These are phyloP conservation scores for Termitomyces bulborhizus DNA, from an alignment of 768 basidiomycete species.

Conservation along the genomic window DNA sequence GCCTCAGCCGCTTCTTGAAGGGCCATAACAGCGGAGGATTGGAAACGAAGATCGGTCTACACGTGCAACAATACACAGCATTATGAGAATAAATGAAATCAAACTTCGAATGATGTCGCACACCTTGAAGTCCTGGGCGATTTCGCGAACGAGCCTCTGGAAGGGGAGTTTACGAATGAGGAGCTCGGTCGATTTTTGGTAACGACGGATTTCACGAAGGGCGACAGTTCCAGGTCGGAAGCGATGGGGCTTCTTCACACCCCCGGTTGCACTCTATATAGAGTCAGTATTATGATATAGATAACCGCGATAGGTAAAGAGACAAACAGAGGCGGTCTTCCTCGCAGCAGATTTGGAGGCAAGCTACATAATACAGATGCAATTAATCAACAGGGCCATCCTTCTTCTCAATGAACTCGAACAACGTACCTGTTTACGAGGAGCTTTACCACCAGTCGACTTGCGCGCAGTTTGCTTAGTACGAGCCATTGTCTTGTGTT, in stretches of 20 bases:
- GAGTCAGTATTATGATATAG: background rate
- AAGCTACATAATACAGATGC: conserved; percentile 2
- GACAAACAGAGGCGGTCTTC: conserved; percentile 9
- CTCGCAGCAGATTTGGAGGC: conserved; percentile 14
- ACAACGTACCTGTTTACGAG: conserved; percentile 12
- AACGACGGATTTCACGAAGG: conserved; percentile 76
- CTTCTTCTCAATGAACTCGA: background rate
- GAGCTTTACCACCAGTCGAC: conserved; percentile 16
- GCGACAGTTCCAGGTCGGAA: conserved; percentile 80
- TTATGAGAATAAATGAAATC: background rate
- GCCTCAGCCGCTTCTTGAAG: conserved; percentile 18
- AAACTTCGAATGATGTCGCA: conserved; percentile 11
- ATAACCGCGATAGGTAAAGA: background rate
- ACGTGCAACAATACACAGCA: background rate
- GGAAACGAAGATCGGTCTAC: conserved; percentile 19
- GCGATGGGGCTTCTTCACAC: conserved; percentile 38
- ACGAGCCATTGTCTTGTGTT: conserved; percentile 10
- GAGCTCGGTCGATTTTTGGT: conserved; percentile 82
- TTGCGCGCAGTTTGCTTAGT: conserved; percentile 16
- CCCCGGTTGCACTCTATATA: conserved; percentile 10
- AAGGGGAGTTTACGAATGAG: conserved; percentile 83
- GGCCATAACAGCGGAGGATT: conserved; percentile 18
- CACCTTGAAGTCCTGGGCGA: conserved; percentile 68
- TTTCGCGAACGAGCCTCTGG: conserved; percentile 75
- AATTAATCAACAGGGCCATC: background rate